A percentile compares a stretch with the other conserved stretches of the same genome.
Evolutionary conservation across 306 rosid genomes (phyloP).

Genomic region (Elaeagnus macrophylla): DNA sequence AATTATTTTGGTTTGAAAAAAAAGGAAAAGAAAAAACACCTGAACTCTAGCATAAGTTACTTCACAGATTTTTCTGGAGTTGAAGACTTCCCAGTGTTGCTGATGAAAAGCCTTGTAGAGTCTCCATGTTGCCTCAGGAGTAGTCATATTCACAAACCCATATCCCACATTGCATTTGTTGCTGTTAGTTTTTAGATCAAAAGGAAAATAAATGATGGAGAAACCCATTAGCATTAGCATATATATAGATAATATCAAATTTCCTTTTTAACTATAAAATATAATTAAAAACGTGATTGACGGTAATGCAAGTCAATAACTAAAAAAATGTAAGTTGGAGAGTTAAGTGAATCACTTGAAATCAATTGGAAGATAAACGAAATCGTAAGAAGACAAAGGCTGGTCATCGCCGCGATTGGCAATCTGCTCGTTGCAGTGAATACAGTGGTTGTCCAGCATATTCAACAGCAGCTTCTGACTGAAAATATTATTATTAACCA

Average conservation of each 20-base stretch:
- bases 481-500: slow-evolving; percentile 10
- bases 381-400: slow-evolving; percentile 76
- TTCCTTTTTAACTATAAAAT: too few relatives aligned
- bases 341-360: slow-evolving; percentile 45
- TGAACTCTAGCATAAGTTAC: slow-evolving; percentile 89
- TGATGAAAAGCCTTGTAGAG: slow-evolving; percentile 82
- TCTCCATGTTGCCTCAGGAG: slow-evolving; percentile 68
- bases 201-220: neutral
- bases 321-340: neutral
- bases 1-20: too few relatives aligned
- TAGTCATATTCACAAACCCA: slow-evolving; percentile 94
- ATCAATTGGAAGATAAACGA: slow-evolving; percentile 92
- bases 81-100: slow-evolving; percentile 90
- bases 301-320: too few relatives aligned
- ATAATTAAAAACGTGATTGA: too few relatives aligned
- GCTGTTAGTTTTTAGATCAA: slow-evolving; percentile 22
- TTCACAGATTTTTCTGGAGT: slow-evolving; percentile 84
- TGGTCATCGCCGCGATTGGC: slow-evolving; percentile 33
- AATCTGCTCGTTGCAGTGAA: slow-evolving; percentile 74
- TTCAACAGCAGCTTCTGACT: slow-evolving; percentile 81
- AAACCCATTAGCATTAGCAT: too few relatives aligned
- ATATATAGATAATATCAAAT: too few relatives aligned
- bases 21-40: too few relatives aligned
- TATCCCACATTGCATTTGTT: slow-evolving; percentile 98
- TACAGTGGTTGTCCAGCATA: slow-evolving; percentile 96